Evolutionary conservation across 78 protist species (phyloP), one percentile per base, ranked within the genome.

Genomic region (Dictyostelium capitatum): DNA sequence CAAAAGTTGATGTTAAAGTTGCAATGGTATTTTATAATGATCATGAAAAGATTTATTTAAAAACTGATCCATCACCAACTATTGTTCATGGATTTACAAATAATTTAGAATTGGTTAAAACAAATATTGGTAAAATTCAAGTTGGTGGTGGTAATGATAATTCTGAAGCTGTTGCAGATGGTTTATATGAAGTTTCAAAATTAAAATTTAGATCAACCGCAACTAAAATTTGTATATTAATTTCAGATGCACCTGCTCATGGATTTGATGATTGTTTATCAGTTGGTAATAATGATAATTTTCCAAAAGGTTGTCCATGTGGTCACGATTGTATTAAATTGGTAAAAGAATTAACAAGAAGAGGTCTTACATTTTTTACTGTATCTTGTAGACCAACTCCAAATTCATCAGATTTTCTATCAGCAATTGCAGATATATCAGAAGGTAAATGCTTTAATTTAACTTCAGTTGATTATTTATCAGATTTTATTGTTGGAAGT

Each of bases 131-230:
- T 7, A 15, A 25, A 17, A 57, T 87, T 0, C 0, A 0, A 11
- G 93, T 51, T 1, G 0, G 0, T n/a, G 93, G 93, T 77, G 93
- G 93, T 48, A 0, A 56, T 28, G 93, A 87, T 47, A 0, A 54
- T 37, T 67, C 93, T 0, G 93, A 87, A 14, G 93, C 93, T 1
- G 73, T 87, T 67, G 93, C 93, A 14, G 93, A 87, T 77, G 93
- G 93, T 59, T 23, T 87, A 43, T 46, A 46, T 43, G 79, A 74
- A n/a, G 93, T 87, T 3, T 28, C 53, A 0, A 50, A 77, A 48
- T 50, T 87, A 6, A n/a, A n/a, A 3, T 87, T 87, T 46, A 11
- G 78, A 46, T 6, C n/a, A 17, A 32, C 51, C 7, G 51, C 84
- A 1, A 77, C 84, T 46, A 74, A 77, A 28, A 82, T 87, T 17